phyloP scores from a whole-genome alignment of 176 grass and related monocot species.

The Musa beccarii region DNA sequence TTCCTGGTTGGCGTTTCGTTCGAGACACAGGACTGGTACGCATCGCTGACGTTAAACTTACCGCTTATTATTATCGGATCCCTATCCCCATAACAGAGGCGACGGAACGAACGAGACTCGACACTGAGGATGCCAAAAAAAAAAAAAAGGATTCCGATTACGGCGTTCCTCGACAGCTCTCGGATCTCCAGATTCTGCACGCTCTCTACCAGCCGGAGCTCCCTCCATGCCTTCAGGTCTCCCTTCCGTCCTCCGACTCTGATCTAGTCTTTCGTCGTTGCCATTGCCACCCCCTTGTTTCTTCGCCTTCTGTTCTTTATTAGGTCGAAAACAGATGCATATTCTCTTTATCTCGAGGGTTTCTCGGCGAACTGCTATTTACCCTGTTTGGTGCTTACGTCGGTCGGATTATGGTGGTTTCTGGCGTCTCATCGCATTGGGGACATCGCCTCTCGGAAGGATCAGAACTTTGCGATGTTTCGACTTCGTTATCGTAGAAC shows the following conservation, averaged over 20 bases:
- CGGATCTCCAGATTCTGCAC: slow-evolving; percentile 65
- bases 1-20: neutral
- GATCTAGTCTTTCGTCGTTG: neutral
- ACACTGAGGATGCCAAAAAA: neutral
- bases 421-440: neutral
- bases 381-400: neutral
- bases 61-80: neutral
- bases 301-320: neutral
- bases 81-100: neutral
- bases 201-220: slow-evolving; percentile 73
- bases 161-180: slow-evolving; percentile 81
- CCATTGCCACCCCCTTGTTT: slow-evolving; percentile 26
- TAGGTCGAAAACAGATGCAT: neutral
- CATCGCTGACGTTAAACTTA: neutral
- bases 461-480: too few relatives aligned
- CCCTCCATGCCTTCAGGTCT: slow-evolving; percentile 91
- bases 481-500: neutral
- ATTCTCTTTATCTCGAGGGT: neutral
- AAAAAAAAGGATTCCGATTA: slow-evolving; percentile 76
- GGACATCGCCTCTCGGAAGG: too few relatives aligned
- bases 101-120: neutral
- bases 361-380: slow-evolving; percentile 12
- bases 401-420: slow-evolving; percentile 1
- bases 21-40: neutral
- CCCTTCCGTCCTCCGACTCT: neutral